Conservation (phyloP, 495 filamentous ascomycete genomes). For the Tuber brumale region DNA sequence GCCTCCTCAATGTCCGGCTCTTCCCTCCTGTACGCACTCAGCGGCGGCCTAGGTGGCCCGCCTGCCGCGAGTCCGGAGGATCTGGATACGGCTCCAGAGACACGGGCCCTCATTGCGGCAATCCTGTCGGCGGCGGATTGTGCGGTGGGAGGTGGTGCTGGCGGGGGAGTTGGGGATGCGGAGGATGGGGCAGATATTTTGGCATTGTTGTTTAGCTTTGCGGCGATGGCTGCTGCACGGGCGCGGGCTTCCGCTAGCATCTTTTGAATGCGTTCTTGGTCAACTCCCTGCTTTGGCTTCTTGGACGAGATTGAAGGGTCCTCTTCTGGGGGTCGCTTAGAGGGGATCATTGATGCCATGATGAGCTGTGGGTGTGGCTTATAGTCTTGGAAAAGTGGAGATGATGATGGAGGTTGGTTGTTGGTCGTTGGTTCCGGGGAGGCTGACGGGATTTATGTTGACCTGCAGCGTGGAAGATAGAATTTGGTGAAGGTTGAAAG, state of each 20-base stretch:
- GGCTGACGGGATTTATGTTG: background rate
- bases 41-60: slow-evolving; percentile 26
- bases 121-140: slow-evolving; percentile 52
- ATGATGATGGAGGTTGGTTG: background rate
- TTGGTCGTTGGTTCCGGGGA: background rate
- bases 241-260: slow-evolving; percentile 59
- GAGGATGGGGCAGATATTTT: slow-evolving; percentile 42
- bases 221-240: slow-evolving; percentile 56
- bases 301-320: slow-evolving; percentile 40
- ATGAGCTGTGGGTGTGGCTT: background rate
- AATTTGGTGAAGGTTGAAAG: background rate
- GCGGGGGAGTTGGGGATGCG: slow-evolving; percentile 44
- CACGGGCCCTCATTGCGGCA: slow-evolving; percentile 72
- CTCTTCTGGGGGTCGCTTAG: slow-evolving; percentile 45
- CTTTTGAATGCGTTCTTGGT: slow-evolving; percentile 54
- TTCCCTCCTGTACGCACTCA: slow-evolving; percentile 27
- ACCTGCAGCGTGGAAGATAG: background rate
- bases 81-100: slow-evolving; percentile 63
- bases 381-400: background rate
- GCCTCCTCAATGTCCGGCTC: slow-evolving; percentile 37
- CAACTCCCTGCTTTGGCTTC: slow-evolving; percentile 41
- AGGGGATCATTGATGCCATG: slow-evolving; percentile 3
- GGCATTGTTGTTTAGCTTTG: slow-evolving; percentile 48
- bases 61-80: slow-evolving; percentile 48
- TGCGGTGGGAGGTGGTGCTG: slow-evolving; percentile 31